These are phyloP conservation scores for Phialocephala subalpina DNA, from an alignment of 2,329 filamentous ascomycete species.

Conservation along the genomic window DNA sequence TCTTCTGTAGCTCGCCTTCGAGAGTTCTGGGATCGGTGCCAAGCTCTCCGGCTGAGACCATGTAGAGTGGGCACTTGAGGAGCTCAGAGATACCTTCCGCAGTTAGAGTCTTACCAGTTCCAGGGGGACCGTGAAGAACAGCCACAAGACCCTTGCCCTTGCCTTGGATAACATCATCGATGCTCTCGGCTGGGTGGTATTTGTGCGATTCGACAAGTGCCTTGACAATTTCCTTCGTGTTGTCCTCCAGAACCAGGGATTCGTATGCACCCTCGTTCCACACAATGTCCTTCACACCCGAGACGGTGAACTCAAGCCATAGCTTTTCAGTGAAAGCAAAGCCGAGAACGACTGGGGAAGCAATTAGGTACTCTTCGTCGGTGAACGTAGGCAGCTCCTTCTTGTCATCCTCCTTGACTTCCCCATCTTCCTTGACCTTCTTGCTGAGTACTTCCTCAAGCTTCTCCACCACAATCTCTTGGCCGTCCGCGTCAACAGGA, in stretches of 20 bases:
- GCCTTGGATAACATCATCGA: conserved; percentile 83
- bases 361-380: conserved; percentile 84
- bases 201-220: conserved; percentile 87
- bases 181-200: conserved; percentile 80
- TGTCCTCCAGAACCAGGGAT: conserved; percentile 74
- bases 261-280: conserved; percentile 88
- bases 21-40: conserved; percentile 79
- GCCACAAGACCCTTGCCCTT: conserved; percentile 87
- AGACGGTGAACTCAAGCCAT: conserved; percentile 89
- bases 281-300: conserved; percentile 78
- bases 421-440: conserved; percentile 35
- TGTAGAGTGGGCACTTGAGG: conserved; percentile 82
- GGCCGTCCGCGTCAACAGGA: conserved; percentile 61
- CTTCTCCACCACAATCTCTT: conserved; percentile 62
- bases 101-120: conserved; percentile 88
- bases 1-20: conserved; percentile 81
- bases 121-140: conserved; percentile 85
- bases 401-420: conserved; percentile 39
- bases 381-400: conserved; percentile 65
- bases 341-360: conserved; percentile 84
- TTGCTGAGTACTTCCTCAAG: conserved; percentile 59
- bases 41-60: conserved; percentile 82
- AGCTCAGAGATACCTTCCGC: conserved; percentile 87
- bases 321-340: conserved; percentile 89
- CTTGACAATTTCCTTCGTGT: conserved; percentile 73